Conservation (phyloP, 305 asterid species). For the Fraxinus nigra region DNA sequence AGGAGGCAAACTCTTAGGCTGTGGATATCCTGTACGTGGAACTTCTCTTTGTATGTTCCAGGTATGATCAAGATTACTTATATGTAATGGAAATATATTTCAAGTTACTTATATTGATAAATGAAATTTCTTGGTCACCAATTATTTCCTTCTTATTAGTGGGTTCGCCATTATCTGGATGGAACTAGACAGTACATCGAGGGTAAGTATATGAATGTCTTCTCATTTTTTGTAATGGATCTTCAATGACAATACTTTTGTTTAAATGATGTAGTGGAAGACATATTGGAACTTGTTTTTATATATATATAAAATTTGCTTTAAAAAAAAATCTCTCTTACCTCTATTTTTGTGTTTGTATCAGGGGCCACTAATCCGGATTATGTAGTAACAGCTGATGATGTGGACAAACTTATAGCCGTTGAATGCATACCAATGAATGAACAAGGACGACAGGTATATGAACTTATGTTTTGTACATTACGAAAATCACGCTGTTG, state of each 20-base stretch:
- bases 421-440: slow-evolving; percentile 99
- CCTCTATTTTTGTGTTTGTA: slow-evolving; percentile 1
- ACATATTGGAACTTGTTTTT: neutral
- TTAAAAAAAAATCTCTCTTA: neutral
- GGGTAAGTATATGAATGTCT: slow-evolving; percentile 45
- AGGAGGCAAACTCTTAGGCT: slow-evolving; percentile 80
- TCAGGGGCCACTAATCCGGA: slow-evolving; percentile 99
- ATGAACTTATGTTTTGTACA: neutral
- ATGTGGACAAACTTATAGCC: slow-evolving; percentile 86
- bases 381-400: slow-evolving; percentile 92
- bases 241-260: neutral
- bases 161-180: slow-evolving; percentile 99
- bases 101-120: slow-evolving; percentile 15
- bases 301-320: slow-evolving; percentile 4
- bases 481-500: neutral
- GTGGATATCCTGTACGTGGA: slow-evolving; percentile 96
- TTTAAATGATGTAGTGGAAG: slow-evolving; percentile 8
- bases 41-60: slow-evolving; percentile 99
- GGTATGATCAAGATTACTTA: slow-evolving; percentile 42
- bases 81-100: slow-evolving; percentile 3
- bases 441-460: slow-evolving; percentile 90
- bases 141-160: slow-evolving; percentile 41
- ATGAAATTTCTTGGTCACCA: slow-evolving; percentile 11
- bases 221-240: slow-evolving; percentile 5
- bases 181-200: slow-evolving; percentile 97